phyloP scores from a whole-genome alignment of 2,329 filamentous ascomycete species.

The Blastomyces emzantsi region DNA sequence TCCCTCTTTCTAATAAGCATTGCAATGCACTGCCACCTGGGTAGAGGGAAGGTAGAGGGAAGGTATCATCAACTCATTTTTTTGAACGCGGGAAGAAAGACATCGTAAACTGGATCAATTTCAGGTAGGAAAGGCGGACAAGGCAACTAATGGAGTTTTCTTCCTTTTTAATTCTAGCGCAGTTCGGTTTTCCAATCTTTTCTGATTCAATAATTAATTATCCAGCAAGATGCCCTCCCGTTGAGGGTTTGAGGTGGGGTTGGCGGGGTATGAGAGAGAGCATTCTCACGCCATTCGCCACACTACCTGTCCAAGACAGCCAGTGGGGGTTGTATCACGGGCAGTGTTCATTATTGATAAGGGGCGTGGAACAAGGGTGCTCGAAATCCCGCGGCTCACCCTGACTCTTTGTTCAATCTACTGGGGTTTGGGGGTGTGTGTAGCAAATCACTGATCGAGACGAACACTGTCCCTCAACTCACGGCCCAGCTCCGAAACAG shows the following conservation, averaged over 20 bases:
- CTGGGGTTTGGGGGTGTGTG: not conserved
- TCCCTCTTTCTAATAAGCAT: not conserved
- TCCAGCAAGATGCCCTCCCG: not conserved
- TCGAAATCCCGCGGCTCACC: not conserved
- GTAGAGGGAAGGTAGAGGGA: not conserved
- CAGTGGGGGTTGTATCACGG: not conserved
- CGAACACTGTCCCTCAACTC: not conserved
- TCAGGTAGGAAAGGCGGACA: not conserved
- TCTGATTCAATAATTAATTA: not conserved
- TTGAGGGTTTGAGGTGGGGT: not conserved
- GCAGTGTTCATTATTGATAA: not conserved
- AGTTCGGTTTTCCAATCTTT: not conserved
- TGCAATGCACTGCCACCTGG: not conserved
- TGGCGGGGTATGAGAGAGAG: not conserved
- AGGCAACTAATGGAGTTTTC: not conserved
- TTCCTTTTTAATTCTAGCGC: not conserved
- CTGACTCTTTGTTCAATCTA: not conserved
- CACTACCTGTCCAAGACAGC: not conserved
- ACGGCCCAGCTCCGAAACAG: not conserved
- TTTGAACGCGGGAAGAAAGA: not conserved
- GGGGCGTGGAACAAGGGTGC: not conserved
- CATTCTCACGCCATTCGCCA: not conserved
- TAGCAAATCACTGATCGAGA: not conserved
- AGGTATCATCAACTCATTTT: not conserved
- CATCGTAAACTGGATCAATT: not conserved